These are phyloP conservation scores for Clavispora asparagi DNA, from an alignment of 805 yeast species.

Conservation along the genomic window DNA sequence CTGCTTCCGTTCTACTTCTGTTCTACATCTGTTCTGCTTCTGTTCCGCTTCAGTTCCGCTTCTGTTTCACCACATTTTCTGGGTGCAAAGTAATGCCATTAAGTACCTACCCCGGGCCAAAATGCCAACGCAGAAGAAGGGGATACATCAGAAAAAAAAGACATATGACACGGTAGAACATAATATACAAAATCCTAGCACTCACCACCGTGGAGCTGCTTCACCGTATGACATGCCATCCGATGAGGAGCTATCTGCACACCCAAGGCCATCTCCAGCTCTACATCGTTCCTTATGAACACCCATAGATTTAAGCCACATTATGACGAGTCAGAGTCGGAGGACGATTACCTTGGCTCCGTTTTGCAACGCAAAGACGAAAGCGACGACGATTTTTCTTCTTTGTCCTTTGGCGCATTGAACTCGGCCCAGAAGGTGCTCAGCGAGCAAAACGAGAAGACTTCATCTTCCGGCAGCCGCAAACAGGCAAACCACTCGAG, in stretches of 20 bases:
- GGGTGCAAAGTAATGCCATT: no score
- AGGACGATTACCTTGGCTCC: constrained; percentile 15
- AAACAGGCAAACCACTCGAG: constrained; percentile 8
- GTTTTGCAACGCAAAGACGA: constrained; percentile 14
- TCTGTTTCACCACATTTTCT: no score
- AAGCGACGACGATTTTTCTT: constrained; percentile 44
- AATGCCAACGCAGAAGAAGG: no score
- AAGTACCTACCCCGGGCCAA: no score
- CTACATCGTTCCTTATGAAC: background rate
- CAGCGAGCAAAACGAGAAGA: constrained; percentile 13
- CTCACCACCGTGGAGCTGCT: no score
- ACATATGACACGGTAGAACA: no score
- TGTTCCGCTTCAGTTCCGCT: no score
- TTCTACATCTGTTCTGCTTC: no score
- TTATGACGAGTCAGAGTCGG: constrained; percentile 15
- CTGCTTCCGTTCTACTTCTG: no score
- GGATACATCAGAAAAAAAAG: no score
- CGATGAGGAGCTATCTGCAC: background rate
- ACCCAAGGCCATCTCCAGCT: background rate
- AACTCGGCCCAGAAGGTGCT: constrained; percentile 54
- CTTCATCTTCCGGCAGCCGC: background rate
- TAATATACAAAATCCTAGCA: no score
- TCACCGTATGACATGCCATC: background rate
- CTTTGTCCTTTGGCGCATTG: constrained; percentile 62
- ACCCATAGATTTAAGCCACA: constrained; percentile 5